These are phyloP conservation scores for Colletotrichum sp. DNA, from an alignment of 2,329 filamentous ascomycete species.

Conservation along the genomic window DNA sequence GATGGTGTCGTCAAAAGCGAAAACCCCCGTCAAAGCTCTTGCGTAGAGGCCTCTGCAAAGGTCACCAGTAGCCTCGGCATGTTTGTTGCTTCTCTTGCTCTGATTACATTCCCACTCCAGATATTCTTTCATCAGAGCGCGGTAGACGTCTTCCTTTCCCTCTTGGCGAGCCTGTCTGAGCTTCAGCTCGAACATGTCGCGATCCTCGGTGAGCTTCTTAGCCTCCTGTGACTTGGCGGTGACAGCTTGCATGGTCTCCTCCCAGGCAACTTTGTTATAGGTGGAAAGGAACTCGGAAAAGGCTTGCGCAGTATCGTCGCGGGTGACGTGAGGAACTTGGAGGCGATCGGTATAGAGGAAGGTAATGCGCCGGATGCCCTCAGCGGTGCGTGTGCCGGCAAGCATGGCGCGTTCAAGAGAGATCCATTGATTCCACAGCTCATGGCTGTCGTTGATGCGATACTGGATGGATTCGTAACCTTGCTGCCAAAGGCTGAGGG, in stretches of 20 bases:
- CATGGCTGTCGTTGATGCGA: constrained; percentile 77
- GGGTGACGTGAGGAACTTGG: constrained; percentile 73
- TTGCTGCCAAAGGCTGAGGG: constrained; percentile 73
- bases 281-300: constrained; percentile 78
- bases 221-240: constrained; percentile 68
- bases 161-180: constrained; percentile 63
- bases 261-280: constrained; percentile 74
- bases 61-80: constrained; percentile 48
- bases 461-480: constrained; percentile 76
- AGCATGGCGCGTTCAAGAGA: constrained; percentile 75
- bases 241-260: constrained; percentile 73
- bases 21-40: constrained; percentile 72
- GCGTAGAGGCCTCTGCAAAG: constrained; percentile 75
- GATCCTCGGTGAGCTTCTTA: constrained; percentile 66
- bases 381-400: constrained; percentile 55
- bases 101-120: constrained; percentile 82
- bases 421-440: constrained; percentile 81
- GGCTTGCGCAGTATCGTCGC: constrained; percentile 76
- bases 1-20: constrained; percentile 74
- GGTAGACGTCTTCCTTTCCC: constrained; percentile 61
- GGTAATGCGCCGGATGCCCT: constrained; percentile 68
- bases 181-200: constrained; percentile 72
- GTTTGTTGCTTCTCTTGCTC: constrained; percentile 58
- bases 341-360: constrained; percentile 75
- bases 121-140: constrained; percentile 67